Evolutionary conservation across 2,329 filamentous ascomycete genomes (phyloP).

Genomic region (Coniochaeta sp.): DNA sequence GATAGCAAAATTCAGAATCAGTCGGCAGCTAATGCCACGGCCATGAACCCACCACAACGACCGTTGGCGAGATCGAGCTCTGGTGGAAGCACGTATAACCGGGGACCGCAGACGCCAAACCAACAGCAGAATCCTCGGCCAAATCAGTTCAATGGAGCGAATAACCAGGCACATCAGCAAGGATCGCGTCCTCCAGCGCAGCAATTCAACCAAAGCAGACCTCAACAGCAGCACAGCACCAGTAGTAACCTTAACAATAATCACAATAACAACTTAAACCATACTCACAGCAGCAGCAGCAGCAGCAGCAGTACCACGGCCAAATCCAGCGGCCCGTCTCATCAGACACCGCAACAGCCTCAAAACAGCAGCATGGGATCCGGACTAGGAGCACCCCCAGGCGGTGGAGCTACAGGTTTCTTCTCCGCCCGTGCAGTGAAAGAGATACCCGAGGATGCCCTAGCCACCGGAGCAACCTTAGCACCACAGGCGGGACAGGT

Average conservation of each 20-base stretch:
- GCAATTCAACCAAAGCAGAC: slow-evolving; percentile 14
- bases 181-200: slow-evolving; percentile 10
- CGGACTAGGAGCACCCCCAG: slow-evolving; percentile 2
- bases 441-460: slow-evolving; percentile 41
- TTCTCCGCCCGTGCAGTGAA: slow-evolving; percentile 63
- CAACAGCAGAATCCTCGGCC: slow-evolving; percentile 6
- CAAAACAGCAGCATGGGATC: slow-evolving; percentile 5
- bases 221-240: neutral
- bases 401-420: slow-evolving; percentile 48
- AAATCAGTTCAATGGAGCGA: slow-evolving; percentile 8
- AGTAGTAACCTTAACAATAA: slow-evolving; percentile 6
- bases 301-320: slow-evolving; percentile 3
- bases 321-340: slow-evolving; percentile 14
- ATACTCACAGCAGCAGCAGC: slow-evolving; percentile 3
- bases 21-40: slow-evolving; percentile 15
- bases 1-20: slow-evolving; percentile 21
- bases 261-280: slow-evolving; percentile 3
- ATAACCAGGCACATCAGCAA: slow-evolving; percentile 8
- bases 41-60: slow-evolving; percentile 30
- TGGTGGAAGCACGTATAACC: slow-evolving; percentile 19
- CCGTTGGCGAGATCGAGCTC: slow-evolving; percentile 21
- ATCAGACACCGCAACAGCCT: slow-evolving; percentile 21
- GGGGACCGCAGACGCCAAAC: slow-evolving; percentile 16
- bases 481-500: slow-evolving; percentile 38
- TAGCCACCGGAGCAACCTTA: slow-evolving; percentile 27